Conservation (phyloP, 1,139 yeast genomes). For the Suhomyces guaymorum region DNA sequence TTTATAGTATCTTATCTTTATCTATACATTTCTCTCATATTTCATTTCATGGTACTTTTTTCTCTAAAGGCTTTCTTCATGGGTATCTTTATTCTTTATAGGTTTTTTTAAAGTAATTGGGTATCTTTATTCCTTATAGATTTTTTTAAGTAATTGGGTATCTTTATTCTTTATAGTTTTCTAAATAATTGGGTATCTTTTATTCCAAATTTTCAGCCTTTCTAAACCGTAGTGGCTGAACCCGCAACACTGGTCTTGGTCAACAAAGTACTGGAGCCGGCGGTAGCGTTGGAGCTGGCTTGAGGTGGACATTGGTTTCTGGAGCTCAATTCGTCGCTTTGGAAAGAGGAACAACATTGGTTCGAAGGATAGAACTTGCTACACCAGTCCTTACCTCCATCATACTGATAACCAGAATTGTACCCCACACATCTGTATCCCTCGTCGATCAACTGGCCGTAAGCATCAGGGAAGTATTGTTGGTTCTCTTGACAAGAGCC, state of each 20-base stretch:
- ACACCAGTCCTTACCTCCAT: conserved; percentile 26
- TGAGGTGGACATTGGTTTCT: conserved; percentile 20
- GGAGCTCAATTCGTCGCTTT: conserved; percentile 17
- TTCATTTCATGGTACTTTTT: too few species aligned
- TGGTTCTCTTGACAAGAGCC: conserved; percentile 22
- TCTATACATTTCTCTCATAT: too few species aligned
- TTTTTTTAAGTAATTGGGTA: too few species aligned
- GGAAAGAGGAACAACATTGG: conserved; percentile 19
- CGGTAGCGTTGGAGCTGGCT: too few species aligned
- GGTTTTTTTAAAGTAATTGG: too few species aligned
- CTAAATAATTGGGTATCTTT: background rate
- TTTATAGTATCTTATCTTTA: too few species aligned
- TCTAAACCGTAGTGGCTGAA: background rate
- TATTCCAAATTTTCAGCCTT: background rate
- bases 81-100: too few species aligned
- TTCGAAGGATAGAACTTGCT: conserved; percentile 19
- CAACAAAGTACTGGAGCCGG: conserved; percentile 4
- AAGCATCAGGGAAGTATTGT: conserved; percentile 18
- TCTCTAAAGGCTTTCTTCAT: too few species aligned
- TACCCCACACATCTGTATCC: conserved; percentile 26
- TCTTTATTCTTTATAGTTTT: too few species aligned
- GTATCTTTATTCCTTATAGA: too few species aligned
- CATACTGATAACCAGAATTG: conserved; percentile 23
- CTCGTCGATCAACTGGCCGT: conserved; percentile 15
- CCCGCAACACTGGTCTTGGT: conserved; percentile 5